Evolutionary conservation across 208 protist genomes (phyloP).

Genomic region (Baffinella frigidus): DNA sequence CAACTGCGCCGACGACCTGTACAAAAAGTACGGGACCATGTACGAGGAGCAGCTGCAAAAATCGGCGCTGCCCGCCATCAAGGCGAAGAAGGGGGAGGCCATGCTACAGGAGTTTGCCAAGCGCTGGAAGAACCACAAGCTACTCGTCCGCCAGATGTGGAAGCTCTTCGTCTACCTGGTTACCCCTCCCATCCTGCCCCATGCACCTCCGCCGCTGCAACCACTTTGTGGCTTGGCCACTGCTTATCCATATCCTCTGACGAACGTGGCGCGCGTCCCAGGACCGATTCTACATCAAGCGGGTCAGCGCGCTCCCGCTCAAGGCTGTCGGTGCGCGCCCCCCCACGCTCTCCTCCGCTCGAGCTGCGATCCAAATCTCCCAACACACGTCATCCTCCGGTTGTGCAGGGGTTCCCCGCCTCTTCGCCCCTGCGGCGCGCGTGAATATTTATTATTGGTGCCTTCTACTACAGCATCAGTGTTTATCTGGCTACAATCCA

Average conservation of each 20-base stretch:
- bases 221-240: too few relatives aligned
- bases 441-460: too few relatives aligned
- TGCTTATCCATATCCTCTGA: too few relatives aligned
- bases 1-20: constrained; percentile 56
- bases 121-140: constrained; percentile 64
- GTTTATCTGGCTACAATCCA: too few relatives aligned
- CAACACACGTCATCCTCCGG: too few relatives aligned
- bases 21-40: constrained; percentile 32
- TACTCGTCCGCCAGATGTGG: constrained; percentile 61
- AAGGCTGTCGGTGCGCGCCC: constrained; percentile 46
- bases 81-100: constrained; percentile 46
- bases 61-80: constrained; percentile 51
- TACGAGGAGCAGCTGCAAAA: constrained; percentile 48
- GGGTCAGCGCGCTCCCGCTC: constrained; percentile 40
- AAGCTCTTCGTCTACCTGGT: constrained; percentile 63
- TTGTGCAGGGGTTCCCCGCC: too few relatives aligned
- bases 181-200: background rate
- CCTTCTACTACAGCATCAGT: too few relatives aligned
- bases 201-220: too few relatives aligned
- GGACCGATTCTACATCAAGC: constrained; percentile 63
- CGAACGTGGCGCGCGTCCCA: too few relatives aligned
- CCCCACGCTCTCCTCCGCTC: too few relatives aligned
- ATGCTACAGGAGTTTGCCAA: constrained; percentile 61
- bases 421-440: too few relatives aligned
- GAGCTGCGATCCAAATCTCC: too few relatives aligned